A percentile compares a stretch with the other conserved stretches of the same genome.
phyloP scores from a whole-genome alignment of 2,329 filamentous ascomycete species.

The Colletotrichum zoysiae region DNA sequence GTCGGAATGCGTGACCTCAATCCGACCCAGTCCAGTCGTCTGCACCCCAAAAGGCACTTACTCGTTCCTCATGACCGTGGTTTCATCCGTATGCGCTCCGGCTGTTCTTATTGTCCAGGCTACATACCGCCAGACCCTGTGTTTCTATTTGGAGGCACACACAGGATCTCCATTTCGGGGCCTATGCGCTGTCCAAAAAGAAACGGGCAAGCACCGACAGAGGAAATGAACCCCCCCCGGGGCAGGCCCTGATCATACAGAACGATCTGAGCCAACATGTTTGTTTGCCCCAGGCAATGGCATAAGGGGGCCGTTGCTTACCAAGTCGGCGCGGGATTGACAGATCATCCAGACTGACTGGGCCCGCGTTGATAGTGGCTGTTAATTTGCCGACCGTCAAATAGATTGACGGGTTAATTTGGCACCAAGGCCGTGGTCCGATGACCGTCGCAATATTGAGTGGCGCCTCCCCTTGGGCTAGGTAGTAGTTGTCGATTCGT shows the following conservation, averaged over 20 bases:
- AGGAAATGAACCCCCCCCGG: neutral
- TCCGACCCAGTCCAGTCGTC: constrained; percentile 11
- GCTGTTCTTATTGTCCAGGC: constrained; percentile 16
- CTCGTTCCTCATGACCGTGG: constrained; percentile 9
- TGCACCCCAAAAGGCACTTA: constrained; percentile 9
- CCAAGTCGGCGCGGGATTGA: constrained; percentile 7
- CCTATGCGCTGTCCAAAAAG: constrained; percentile 17
- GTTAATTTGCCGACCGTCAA: constrained; percentile 21
- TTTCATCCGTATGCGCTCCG: constrained; percentile 38
- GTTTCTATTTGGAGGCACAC: constrained; percentile 18
- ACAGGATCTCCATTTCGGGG: constrained; percentile 18
- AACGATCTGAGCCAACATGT: constrained; percentile 25
- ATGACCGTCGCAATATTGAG: neutral
- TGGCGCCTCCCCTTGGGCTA: constrained; percentile 5
- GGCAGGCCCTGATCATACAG: constrained; percentile 11
- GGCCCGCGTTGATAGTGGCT: constrained; percentile 1
- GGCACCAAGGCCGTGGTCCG: constrained; percentile 14
- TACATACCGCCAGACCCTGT: constrained; percentile 30
- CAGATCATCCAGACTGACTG: neutral
- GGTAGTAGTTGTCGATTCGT: constrained; percentile 12
- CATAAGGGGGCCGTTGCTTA: constrained; percentile 19
- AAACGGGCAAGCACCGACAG: constrained; percentile 27
- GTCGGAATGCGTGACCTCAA: constrained; percentile 22
- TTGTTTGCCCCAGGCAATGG: constrained; percentile 33
- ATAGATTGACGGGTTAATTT: constrained; percentile 2